Evolutionary conservation across 352 stramenopile genomes (phyloP).

Genomic region (Phytophthora palmivora): DNA sequence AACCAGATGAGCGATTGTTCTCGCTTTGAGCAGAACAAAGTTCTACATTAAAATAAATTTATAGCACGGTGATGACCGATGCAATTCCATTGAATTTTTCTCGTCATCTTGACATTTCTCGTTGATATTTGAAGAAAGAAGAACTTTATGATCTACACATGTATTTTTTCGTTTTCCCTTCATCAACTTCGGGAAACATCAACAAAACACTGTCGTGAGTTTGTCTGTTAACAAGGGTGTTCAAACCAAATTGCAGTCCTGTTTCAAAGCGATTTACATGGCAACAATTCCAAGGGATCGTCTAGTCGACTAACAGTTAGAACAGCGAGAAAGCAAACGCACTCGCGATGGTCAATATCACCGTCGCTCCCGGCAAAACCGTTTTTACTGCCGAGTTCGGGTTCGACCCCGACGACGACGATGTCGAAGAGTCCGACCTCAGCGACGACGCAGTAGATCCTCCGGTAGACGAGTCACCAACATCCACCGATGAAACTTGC

Average conservation of each 20-base stretch:
- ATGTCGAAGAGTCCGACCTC: slow-evolving; percentile 16
- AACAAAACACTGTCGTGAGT: too few relatives aligned
- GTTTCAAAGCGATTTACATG: too few relatives aligned
- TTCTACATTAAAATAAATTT: slow-evolving; percentile 8
- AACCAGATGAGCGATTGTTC: slow-evolving; percentile 45
- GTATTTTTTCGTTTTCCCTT: too few relatives aligned
- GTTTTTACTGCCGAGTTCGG: slow-evolving; percentile 10
- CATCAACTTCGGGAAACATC: too few relatives aligned
- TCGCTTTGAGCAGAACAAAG: slow-evolving; percentile 27
- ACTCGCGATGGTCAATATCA: slow-evolving; percentile 14
- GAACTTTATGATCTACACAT: too few relatives aligned
- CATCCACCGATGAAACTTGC: slow-evolving; percentile 15
- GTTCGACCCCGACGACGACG: slow-evolving; percentile 16
- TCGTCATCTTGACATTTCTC: too few relatives aligned
- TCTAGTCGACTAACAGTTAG: too few relatives aligned
- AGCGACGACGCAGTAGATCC: slow-evolving; percentile 18
- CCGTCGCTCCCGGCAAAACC: slow-evolving; percentile 4
- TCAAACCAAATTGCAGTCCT: too few relatives aligned
- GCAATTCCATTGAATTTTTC: background rate
- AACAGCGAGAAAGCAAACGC: slow-evolving; percentile 10
- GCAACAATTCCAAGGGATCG: too few relatives aligned
- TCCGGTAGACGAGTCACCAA: slow-evolving; percentile 19
- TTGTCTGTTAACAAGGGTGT: too few relatives aligned
- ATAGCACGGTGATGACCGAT: slow-evolving; percentile 3
- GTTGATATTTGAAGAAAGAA: too few relatives aligned